phyloP scores from a whole-genome alignment of 495 filamentous ascomycete genomes.

The Penicillium fimorum region DNA sequence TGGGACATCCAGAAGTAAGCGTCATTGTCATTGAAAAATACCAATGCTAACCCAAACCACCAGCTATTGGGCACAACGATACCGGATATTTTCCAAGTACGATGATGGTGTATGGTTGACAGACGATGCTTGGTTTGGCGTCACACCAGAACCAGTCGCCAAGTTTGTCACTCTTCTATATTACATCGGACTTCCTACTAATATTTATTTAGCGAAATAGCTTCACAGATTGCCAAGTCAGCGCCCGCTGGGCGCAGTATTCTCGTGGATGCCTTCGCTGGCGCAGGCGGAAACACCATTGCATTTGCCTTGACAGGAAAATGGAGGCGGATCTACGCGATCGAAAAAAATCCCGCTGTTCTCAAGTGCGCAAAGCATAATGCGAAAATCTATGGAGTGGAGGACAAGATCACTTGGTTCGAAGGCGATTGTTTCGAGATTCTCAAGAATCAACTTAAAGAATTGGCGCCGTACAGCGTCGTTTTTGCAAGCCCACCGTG shows the following conservation, averaged over 20 bases:
- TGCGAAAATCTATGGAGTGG: slow-evolving; percentile 81
- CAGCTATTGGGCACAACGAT: slow-evolving; percentile 87
- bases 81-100: slow-evolving; percentile 78
- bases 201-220: slow-evolving; percentile 61
- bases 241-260: slow-evolving; percentile 53
- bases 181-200: background rate
- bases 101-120: slow-evolving; percentile 88
- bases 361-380: slow-evolving; percentile 91
- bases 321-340: slow-evolving; percentile 80
- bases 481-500: slow-evolving; percentile 93
- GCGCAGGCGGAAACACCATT: slow-evolving; percentile 93
- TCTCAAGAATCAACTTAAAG: slow-evolving; percentile 48
- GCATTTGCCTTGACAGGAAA: slow-evolving; percentile 76
- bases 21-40: background rate
- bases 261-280: slow-evolving; percentile 84
- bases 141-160: slow-evolving; percentile 89
- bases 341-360: slow-evolving; percentile 75
- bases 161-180: slow-evolving; percentile 47
- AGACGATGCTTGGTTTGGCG: slow-evolving; percentile 90
- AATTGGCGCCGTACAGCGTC: slow-evolving; percentile 54
- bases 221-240: slow-evolving; percentile 61
- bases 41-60: slow-evolving; percentile 14
- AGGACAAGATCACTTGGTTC: slow-evolving; percentile 76
- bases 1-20: slow-evolving; percentile 76
- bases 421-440: slow-evolving; percentile 77